Percentiles rank a stretch among this genome's conserved stretches.
Evolutionary conservation across 2,329 filamentous ascomycete species (phyloP).

Genomic region (Colletotrichum musicola): DNA sequence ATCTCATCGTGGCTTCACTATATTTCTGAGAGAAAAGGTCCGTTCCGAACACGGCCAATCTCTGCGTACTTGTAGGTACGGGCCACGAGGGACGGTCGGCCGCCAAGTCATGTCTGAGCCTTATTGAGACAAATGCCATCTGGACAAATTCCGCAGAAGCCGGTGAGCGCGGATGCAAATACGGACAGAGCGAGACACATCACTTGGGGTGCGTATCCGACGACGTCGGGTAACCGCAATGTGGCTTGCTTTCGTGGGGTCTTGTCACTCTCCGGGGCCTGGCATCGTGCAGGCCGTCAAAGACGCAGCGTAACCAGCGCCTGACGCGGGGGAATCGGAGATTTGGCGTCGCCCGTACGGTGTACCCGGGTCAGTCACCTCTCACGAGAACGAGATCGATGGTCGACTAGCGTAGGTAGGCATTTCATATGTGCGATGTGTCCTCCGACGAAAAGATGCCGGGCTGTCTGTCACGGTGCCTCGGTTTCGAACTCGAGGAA

Average conservation of each 20-base stretch:
- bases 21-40: background rate
- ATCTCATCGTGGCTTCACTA: slow-evolving; percentile 17
- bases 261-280: background rate
- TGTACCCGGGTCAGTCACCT: background rate
- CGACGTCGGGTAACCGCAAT: background rate
- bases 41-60: slow-evolving; percentile 34
- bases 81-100: slow-evolving; percentile 10
- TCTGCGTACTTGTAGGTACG: slow-evolving; percentile 8
- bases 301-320: background rate
- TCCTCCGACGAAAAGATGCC: slow-evolving; percentile 14
- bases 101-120: slow-evolving; percentile 19
- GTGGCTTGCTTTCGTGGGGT: background rate
- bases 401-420: background rate
- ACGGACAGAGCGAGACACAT: background rate
- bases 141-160: background rate
- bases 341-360: background rate
- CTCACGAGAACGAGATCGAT: background rate
- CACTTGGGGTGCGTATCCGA: background rate
- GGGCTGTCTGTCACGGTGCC: background rate
- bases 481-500: slow-evolving; percentile 8
- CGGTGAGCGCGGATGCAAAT: background rate
- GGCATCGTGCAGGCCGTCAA: slow-evolving; percentile 2
- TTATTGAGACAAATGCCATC: slow-evolving; percentile 1
- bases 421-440: slow-evolving; percentile 3
- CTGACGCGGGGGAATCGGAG: slow-evolving; percentile 12